Conservation (phyloP, 2,329 filamentous ascomycete species). For the Fusarium fracticaudum region DNA sequence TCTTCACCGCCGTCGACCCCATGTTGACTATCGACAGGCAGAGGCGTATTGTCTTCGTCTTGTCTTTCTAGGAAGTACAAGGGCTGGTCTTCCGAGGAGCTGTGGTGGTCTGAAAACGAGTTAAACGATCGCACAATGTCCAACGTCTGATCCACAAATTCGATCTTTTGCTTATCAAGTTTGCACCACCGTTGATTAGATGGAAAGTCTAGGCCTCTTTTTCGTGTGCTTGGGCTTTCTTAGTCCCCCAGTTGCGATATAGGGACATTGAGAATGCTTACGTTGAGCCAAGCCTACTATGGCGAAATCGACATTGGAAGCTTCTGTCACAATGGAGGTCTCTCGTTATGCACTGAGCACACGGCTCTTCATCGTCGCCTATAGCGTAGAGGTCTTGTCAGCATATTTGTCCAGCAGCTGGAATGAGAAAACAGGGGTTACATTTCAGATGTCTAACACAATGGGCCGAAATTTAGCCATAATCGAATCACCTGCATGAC, state of each 20-base stretch:
- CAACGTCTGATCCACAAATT: background rate
- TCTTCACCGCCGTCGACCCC: too few relatives aligned
- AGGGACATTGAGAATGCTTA: background rate
- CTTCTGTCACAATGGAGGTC: background rate
- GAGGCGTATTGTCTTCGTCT: background rate
- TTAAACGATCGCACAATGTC: background rate
- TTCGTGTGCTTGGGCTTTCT: background rate
- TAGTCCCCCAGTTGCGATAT: background rate
- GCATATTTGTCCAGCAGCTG: too few relatives aligned
- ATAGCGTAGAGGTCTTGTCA: fast-evolving
- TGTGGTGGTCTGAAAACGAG: background rate
- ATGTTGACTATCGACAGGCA: fast-evolving
- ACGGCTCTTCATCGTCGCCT: background rate
- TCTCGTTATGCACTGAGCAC: background rate
- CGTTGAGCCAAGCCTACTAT: background rate
- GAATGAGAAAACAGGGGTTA: background rate
- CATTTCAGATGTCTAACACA: background rate
- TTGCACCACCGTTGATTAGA: background rate
- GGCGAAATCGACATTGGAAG: background rate
- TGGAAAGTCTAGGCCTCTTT: background rate
- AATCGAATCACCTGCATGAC: background rate
- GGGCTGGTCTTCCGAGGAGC: background rate
- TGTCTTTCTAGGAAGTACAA: background rate
- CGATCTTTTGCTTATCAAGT: background rate
- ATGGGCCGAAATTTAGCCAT: background rate